Evolutionary conservation across 768 basidiomycete species (phyloP), one percentile per base, ranked within the genome.

Genomic region (Favolaschia claudopus): DNA sequence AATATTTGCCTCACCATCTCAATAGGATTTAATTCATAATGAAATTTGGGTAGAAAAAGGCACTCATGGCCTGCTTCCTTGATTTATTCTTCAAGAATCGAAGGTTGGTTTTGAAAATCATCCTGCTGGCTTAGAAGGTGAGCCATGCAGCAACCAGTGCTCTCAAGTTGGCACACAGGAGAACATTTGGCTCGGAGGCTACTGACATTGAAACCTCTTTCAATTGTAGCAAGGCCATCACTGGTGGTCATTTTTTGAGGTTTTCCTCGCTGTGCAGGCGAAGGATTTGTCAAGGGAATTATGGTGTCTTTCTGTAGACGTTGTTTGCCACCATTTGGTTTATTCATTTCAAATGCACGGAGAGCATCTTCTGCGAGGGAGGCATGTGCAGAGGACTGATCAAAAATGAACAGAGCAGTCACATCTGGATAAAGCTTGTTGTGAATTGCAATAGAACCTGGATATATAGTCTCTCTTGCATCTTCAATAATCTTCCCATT

Each of bases 261-360:
- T 38, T 46, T 46, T 19, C 67, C 58, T n/a, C 58, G 31, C 17
- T 65, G 58, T 20, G 53, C 61, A 38, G 45, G 47, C 20, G 67
- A 50, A 24, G 63, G 66, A 58, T 67, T 67, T 22, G 59, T 47
- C 24, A 50, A 19, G 7, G 60, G 67, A 47, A 68, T 65, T 12
- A 52, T 44, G 9, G 58, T 68, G 13, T 52, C 47, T 52, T 67
- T 56, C 51, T 67, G 62, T 6, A 17, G 20, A n/a, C 55, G 17
- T 38, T 68, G 67, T 36, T 55, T 48, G 27, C 65, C 58, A 19
- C 65, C 58, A 34, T 55, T 66, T 20, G 60, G 56, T 38, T 67
- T 59, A 52, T 67, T 68, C 66, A 67, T 67, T 31, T 68, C 55
- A 37, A 67, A 67, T 22, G 57, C 58, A 27, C 67, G 65, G 20